These are phyloP conservation scores for Boechera divaricarpa DNA, from an alignment of 345 rosid species.

Conservation along the genomic window DNA sequence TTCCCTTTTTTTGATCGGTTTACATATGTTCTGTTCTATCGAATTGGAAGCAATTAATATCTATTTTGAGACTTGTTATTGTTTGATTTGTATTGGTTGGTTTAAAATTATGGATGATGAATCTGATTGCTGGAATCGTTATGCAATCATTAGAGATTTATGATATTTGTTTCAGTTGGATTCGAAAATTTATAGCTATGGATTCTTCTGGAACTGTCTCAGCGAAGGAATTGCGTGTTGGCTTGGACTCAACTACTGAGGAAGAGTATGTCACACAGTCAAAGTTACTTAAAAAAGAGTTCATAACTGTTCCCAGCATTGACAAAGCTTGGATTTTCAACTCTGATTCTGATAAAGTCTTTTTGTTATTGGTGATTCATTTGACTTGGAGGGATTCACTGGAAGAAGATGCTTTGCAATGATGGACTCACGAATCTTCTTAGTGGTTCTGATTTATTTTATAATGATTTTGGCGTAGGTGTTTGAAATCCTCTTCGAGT, in stretches of 20 bases:
- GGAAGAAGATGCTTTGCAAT: too few relatives aligned
- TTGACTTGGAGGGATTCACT: too few relatives aligned
- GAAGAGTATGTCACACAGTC: slow-evolving; percentile 76
- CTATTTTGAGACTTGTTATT: too few relatives aligned
- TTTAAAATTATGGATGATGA: neutral
- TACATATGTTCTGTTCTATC: too few relatives aligned
- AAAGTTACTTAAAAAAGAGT: slow-evolving; percentile 59
- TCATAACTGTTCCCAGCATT: slow-evolving; percentile 54
- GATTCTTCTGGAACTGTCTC: slow-evolving; percentile 53
- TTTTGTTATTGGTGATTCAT: slow-evolving; percentile 15
- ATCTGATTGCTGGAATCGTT: neutral
- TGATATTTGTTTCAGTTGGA: slow-evolving; percentile 40
- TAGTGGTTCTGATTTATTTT: neutral
- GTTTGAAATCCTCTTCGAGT: slow-evolving; percentile 68
- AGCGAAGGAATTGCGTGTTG: slow-evolving; percentile 46
- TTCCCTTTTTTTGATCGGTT: too few relatives aligned
- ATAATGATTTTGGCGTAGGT: slow-evolving; percentile 53
- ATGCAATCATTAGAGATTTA: neutral
- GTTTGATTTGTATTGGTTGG: neutral
- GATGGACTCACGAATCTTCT: neutral
- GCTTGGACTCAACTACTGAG: slow-evolving; percentile 59
- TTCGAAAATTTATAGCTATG: slow-evolving; percentile 50
- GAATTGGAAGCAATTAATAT: too few relatives aligned
- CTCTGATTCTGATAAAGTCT: too few relatives aligned
- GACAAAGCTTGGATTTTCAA: too few relatives aligned